phyloP scores from a whole-genome alignment of 352 stramenopile genomes.

The Aphanomyces astaci region DNA sequence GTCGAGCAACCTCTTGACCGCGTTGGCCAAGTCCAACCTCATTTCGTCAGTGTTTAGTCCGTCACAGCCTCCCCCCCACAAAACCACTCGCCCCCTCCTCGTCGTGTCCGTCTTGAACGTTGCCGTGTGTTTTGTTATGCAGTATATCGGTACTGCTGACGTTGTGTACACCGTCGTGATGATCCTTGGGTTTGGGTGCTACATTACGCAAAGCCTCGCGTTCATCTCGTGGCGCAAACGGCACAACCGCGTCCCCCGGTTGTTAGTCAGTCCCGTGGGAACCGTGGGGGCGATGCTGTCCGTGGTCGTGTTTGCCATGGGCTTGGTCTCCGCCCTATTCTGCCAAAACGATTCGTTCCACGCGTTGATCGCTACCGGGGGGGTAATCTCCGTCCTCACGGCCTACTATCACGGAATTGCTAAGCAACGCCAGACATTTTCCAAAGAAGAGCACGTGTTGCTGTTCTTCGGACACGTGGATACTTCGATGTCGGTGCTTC shows the following conservation, averaged over 20 bases:
- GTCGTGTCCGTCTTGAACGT: constrained; percentile 30
- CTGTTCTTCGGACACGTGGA: constrained; percentile 21
- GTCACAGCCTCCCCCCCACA: constrained; percentile 13
- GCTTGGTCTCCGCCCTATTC: background rate
- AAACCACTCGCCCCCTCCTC: constrained; percentile 27
- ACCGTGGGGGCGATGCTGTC: background rate
- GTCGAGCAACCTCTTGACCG: constrained; percentile 32
- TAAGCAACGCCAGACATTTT: constrained; percentile 26
- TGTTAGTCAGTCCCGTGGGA: background rate
- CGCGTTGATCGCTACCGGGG: background rate
- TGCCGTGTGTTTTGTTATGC: constrained; percentile 29
- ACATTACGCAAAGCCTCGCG: constrained; percentile 29
- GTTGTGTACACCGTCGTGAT: constrained; percentile 33
- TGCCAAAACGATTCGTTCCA: background rate
- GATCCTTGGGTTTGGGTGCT: constrained; percentile 27
- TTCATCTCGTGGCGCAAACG: constrained; percentile 30
- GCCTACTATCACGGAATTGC: constrained; percentile 24
- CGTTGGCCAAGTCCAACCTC: constrained; percentile 33
- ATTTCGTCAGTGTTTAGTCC: constrained; percentile 24
- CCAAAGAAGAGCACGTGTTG: constrained; percentile 25
- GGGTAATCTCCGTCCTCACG: background rate
- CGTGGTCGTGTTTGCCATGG: background rate
- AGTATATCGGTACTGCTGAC: constrained; percentile 22
- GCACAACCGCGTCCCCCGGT: background rate
- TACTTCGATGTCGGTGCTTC: background rate